Conservation (phyloP, 345 rosid genomes). For the Populus nigra region DNA sequence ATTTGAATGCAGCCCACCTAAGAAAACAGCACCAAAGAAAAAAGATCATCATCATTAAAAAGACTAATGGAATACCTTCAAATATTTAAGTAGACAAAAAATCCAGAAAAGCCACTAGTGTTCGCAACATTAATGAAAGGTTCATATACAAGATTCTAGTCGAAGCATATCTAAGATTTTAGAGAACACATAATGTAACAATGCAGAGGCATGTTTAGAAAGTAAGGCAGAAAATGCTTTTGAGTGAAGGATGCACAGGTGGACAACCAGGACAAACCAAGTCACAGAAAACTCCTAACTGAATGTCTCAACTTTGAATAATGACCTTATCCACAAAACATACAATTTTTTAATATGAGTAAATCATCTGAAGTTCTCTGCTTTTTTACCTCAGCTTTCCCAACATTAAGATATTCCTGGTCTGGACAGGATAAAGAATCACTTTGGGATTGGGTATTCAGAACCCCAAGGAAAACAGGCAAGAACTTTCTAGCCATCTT, state of each 20-base stretch:
- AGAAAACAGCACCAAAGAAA: background rate
- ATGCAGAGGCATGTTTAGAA: background rate
- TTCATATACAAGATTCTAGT: background rate
- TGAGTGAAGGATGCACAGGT: background rate
- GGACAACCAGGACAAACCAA: background rate
- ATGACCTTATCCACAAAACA: background rate
- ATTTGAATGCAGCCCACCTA: slow-evolving; percentile 53
- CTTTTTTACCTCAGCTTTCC: background rate
- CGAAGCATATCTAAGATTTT: background rate
- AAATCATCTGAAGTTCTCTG: background rate
- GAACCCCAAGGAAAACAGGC: background rate
- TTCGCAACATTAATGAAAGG: background rate
- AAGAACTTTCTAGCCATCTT: background rate
- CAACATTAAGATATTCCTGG: background rate
- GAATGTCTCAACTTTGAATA: background rate
- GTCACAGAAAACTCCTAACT: background rate
- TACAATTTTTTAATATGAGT: background rate
- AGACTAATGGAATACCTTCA: background rate
- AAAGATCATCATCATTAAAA: background rate
- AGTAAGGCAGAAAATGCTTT: background rate
- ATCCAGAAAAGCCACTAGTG: background rate
- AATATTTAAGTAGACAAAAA: background rate
- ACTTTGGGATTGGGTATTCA: background rate
- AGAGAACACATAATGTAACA: background rate
- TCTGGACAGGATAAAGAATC: background rate